Conservation (phyloP, 441 rosid genomes). For the California macrophylla region DNA sequence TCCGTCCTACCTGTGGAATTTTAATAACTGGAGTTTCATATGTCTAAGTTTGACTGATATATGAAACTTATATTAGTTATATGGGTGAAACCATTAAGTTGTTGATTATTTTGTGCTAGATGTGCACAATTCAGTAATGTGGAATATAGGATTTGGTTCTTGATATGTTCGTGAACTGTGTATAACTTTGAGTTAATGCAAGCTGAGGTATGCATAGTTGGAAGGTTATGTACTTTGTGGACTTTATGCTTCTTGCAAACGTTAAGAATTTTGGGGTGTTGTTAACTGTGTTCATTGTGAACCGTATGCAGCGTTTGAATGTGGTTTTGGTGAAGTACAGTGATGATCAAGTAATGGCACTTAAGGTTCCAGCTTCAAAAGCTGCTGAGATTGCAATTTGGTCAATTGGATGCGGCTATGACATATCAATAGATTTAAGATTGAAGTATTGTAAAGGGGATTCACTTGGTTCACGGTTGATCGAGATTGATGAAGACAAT, state of each 20-base stretch:
- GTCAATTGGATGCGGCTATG: conserved; percentile 81
- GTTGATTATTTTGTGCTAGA: too few species aligned
- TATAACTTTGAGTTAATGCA: background rate
- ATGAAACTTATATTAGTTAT: background rate
- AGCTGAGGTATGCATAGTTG: background rate
- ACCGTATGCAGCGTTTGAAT: conserved; percentile 15
- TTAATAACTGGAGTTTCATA: background rate
- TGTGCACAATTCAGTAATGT: too few species aligned
- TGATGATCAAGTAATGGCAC: conserved; percentile 56
- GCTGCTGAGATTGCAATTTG: conserved; percentile 85
- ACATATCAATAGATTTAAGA: conserved; percentile 65
- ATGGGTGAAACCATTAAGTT: background rate
- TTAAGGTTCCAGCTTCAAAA: conserved; percentile 50
- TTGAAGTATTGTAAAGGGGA: conserved; percentile 69
- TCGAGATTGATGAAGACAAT: conserved; percentile 56
- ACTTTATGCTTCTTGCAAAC: background rate
- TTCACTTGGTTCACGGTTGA: conserved; percentile 36
- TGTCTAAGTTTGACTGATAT: background rate
- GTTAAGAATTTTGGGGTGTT: background rate
- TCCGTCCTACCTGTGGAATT: background rate
- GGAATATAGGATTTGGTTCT: background rate
- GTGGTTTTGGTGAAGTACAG: conserved; percentile 18
- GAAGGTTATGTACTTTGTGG: background rate
- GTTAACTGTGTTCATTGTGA: too few species aligned
- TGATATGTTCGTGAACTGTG: background rate